A percentile compares a stretch with the other conserved stretches of the same genome.
These are phyloP conservation scores for Erysimum cheiranthoides DNA, from an alignment of 345 rosid species.

Conservation along the genomic window DNA sequence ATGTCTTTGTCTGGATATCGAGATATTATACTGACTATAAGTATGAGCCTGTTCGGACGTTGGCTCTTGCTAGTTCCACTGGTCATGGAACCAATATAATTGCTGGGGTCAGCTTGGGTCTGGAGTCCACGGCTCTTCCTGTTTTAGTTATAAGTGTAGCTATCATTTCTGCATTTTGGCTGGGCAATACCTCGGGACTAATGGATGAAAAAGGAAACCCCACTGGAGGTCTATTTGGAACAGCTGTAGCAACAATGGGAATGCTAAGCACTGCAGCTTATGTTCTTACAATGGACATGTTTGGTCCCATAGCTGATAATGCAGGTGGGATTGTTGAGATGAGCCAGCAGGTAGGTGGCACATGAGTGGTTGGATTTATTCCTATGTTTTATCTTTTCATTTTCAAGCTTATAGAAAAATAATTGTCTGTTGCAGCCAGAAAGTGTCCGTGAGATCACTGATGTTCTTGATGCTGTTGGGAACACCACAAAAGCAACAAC, in stretches of 20 bases:
- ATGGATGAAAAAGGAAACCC: constrained; percentile 83
- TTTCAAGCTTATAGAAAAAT: background rate
- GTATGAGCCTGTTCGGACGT: constrained; percentile 91
- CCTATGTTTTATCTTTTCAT: background rate
- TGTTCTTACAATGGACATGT: constrained; percentile 99
- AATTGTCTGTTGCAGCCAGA: constrained; percentile 65
- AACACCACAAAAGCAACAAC: constrained; percentile 99
- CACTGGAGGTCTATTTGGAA: constrained; percentile 94
- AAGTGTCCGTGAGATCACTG: constrained; percentile 97
- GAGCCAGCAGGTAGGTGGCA: constrained; percentile 87
- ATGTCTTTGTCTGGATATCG: constrained; percentile 88
- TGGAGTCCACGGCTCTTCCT: constrained; percentile 96
- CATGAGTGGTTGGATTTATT: background rate
- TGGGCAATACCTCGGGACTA: constrained; percentile 89
- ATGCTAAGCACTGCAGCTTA: constrained; percentile 99
- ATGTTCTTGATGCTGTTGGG: constrained; percentile 98
- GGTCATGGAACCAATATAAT: constrained; percentile 98
- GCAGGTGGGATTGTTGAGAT: constrained; percentile 99
- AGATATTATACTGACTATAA: constrained; percentile 97
- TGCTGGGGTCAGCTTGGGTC: constrained; percentile 97
- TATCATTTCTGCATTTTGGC: constrained; percentile 84
- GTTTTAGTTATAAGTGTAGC: constrained; percentile 87
- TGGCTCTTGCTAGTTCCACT: constrained; percentile 95
- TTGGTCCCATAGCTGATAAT: constrained; percentile 99
- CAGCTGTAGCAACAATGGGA: constrained; percentile 99